These are phyloP conservation scores for Aureobasidium sp. DNA, from an alignment of 2,329 filamentous ascomycete genomes.

Conservation along the genomic window DNA sequence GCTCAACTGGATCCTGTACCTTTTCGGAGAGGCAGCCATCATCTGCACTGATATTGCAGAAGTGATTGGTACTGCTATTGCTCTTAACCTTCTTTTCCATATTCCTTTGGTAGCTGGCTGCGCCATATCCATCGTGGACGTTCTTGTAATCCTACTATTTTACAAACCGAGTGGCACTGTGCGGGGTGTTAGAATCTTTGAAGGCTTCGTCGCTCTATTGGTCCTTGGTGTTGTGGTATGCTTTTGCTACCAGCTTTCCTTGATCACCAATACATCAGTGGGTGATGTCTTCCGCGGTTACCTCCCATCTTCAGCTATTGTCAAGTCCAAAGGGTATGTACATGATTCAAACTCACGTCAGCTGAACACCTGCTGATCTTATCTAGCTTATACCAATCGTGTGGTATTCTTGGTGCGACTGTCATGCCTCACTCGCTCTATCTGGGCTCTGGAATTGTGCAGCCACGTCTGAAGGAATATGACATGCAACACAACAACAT, in stretches of 20 bases:
- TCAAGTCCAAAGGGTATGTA: constrained; percentile 50
- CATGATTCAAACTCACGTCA: neutral
- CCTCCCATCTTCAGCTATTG: constrained; percentile 53
- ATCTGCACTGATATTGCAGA: constrained; percentile 55
- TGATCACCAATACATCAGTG: constrained; percentile 50
- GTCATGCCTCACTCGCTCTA: constrained; percentile 66
- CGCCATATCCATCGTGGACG: constrained; percentile 61
- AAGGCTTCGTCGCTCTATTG: constrained; percentile 55
- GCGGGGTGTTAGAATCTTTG: constrained; percentile 55
- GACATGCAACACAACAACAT: constrained; percentile 41
- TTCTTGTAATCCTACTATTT: constrained; percentile 61
- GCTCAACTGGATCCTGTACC: constrained; percentile 48
- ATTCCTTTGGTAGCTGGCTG: constrained; percentile 62
- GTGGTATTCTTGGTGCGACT: constrained; percentile 70
- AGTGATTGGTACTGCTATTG: constrained; percentile 65
- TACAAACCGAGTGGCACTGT: constrained; percentile 54
- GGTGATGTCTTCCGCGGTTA: constrained; percentile 60
- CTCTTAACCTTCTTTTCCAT: constrained; percentile 57
- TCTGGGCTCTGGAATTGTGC: constrained; percentile 62
- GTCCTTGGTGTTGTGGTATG: constrained; percentile 64
- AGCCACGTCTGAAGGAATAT: constrained; percentile 59
- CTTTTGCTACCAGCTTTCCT: constrained; percentile 62
- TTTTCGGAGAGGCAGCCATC: constrained; percentile 50
- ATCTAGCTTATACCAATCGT: constrained; percentile 56
- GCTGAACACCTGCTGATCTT: constrained; percentile 18